Evolutionary conservation across 495 filamentous ascomycete genomes (phyloP).

Genomic region (Achaetomiella virescens): DNA sequence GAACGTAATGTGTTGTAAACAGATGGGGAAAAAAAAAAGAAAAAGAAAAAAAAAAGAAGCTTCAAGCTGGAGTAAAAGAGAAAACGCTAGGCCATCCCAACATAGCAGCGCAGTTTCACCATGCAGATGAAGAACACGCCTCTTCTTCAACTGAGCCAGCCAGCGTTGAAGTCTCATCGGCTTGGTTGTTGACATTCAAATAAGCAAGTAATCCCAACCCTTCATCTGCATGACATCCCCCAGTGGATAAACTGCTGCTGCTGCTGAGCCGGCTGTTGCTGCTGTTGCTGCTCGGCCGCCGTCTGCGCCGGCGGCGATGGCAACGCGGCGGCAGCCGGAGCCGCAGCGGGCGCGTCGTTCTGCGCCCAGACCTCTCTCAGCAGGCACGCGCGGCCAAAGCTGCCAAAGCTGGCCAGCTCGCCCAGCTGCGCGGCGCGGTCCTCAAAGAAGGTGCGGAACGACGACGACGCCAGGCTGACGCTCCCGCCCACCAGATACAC

Average conservation of each 20-base stretch:
- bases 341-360: constrained; percentile 43
- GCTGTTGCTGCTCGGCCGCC: constrained; percentile 4
- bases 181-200: constrained; percentile 44
- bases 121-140: constrained; percentile 25
- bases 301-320: constrained; percentile 37
- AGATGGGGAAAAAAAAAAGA: neutral
- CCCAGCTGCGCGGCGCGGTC: constrained; percentile 66
- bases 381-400: constrained; percentile 73
- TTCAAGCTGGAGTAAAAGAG: neutral
- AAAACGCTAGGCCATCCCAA: neutral
- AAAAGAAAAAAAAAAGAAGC: constrained; percentile 1
- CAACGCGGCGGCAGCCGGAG: neutral
- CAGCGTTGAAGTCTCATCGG: constrained; percentile 26
- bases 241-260: constrained; percentile 65
- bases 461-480: constrained; percentile 59
- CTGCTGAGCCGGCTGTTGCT: constrained; percentile 22
- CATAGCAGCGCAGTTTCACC: constrained; percentile 3
- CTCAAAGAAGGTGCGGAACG: constrained; percentile 69
- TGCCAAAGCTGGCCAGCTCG: constrained; percentile 66
- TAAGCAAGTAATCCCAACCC: constrained; percentile 86
- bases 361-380: constrained; percentile 79
- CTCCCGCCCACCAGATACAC: constrained; percentile 81
- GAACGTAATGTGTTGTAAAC: neutral
- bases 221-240: constrained; percentile 91
- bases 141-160: constrained; percentile 33